Conservation (phyloP, 805 yeast species). For the Yarrowia divulgata region DNA sequence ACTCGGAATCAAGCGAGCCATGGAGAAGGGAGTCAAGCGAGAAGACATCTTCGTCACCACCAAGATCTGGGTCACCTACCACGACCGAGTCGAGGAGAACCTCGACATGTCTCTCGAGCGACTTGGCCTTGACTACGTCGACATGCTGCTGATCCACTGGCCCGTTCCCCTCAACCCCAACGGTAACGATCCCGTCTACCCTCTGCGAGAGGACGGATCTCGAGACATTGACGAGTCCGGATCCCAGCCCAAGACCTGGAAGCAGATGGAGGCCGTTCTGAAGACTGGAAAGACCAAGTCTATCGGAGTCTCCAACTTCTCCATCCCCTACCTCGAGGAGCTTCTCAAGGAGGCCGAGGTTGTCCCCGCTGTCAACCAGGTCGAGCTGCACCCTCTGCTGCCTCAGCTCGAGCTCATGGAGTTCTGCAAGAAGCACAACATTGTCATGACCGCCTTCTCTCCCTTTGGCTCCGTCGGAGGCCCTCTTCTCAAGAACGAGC, state of each 20-base stretch:
- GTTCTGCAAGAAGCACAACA: conserved; percentile 60
- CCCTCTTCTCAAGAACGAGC: conserved; percentile 62
- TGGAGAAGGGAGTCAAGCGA: conserved; percentile 55
- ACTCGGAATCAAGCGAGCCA: conserved; percentile 56
- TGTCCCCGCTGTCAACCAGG: conserved; percentile 75
- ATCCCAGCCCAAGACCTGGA: conserved; percentile 63
- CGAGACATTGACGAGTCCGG: conserved; percentile 50
- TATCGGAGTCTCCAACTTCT: conserved; percentile 80
- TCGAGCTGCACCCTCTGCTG: conserved; percentile 76
- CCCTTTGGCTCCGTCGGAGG: conserved; percentile 74
- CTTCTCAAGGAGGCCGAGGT: conserved; percentile 58
- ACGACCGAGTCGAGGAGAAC: conserved; percentile 55
- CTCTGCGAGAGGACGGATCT: conserved; percentile 53
- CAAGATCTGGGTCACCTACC: conserved; percentile 60
- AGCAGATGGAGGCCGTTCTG: conserved; percentile 65
- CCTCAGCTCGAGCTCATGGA: conserved; percentile 68
- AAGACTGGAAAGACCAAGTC: conserved; percentile 57
- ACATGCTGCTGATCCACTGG: conserved; percentile 73
- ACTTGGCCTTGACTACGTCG: conserved; percentile 67
- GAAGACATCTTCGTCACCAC: conserved; percentile 67
- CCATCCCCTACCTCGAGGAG: conserved; percentile 59
- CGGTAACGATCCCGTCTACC: conserved; percentile 46
- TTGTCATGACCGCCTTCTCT: conserved; percentile 74
- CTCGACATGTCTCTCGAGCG: conserved; percentile 59
- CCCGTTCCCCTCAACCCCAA: conserved; percentile 55